Evolutionary conservation across 805 yeast species (phyloP).

Genomic region (Lipomyces orientalis): DNA sequence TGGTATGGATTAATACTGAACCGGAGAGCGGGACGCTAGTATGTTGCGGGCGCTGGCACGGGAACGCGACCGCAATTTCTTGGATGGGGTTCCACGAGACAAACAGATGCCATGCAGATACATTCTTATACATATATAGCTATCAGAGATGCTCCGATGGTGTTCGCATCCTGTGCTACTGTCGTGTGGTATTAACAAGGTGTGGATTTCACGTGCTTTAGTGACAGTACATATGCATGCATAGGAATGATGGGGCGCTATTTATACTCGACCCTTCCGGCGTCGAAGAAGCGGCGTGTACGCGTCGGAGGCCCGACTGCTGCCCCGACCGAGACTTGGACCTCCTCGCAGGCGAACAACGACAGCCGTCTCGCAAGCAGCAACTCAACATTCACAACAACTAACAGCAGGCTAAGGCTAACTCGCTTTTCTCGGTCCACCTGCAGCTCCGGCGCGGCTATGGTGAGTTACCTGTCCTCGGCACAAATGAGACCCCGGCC

Average conservation of each 20-base stretch:
- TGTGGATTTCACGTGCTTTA: not conserved
- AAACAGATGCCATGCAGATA: not conserved
- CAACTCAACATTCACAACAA: not conserved
- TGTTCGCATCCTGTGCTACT: not conserved
- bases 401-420: not conserved
- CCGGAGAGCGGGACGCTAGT: too few species aligned
- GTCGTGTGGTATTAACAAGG: not conserved
- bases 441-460: conserved; percentile 2
- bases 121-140: not conserved
- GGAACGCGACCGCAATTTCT: not conserved
- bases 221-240: not conserved
- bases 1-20: too few species aligned
- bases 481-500: not conserved
- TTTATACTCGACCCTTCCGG: not conserved
- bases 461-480: conserved; percentile 2
- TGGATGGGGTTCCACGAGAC: not conserved
- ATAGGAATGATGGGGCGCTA: conserved; percentile 1
- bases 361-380: not conserved
- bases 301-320: not conserved
- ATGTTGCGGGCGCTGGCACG: too few species aligned
- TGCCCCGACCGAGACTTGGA: not conserved
- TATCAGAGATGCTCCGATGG: not conserved
- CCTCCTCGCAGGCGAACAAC: not conserved
- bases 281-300: not conserved
- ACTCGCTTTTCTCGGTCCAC: not conserved